Evolutionary conservation across 257 asterid genomes (phyloP).

Genomic region (Solanum paucissectum): DNA sequence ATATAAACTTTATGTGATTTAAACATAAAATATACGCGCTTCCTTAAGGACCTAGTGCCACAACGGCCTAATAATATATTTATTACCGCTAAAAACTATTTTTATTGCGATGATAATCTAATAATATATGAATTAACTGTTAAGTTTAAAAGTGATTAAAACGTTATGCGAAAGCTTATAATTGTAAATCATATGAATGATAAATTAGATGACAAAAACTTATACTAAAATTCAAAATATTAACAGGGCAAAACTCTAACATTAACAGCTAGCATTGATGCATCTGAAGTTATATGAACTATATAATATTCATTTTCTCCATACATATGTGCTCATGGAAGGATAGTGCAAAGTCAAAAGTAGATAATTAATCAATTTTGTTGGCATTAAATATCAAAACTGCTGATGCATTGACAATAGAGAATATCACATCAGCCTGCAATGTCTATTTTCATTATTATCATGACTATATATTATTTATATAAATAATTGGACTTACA

Average conservation of each 20-base stretch:
- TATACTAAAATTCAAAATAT: too few species aligned
- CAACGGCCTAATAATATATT: too few species aligned
- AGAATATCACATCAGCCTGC: background rate
- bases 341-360: background rate
- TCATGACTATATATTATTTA: background rate
- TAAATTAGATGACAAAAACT: too few species aligned
- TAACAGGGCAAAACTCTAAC: too few species aligned
- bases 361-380: background rate
- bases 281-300: background rate
- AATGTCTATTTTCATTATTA: background rate
- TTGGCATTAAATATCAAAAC: background rate
- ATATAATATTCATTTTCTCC: background rate
- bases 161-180: accelerated
- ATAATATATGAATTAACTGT: too few species aligned
- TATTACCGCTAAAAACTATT: too few species aligned
- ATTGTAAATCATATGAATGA: too few species aligned
- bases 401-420: background rate
- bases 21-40: too few species aligned
- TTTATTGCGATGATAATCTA: too few species aligned
- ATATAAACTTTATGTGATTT: too few species aligned
- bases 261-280: background rate
- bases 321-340: background rate
- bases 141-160: too few species aligned
- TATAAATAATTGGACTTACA: background rate
- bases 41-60: too few species aligned